Evolutionary conservation across 345 rosid genomes (phyloP).

Genomic region (Heritiera littoralis): DNA sequence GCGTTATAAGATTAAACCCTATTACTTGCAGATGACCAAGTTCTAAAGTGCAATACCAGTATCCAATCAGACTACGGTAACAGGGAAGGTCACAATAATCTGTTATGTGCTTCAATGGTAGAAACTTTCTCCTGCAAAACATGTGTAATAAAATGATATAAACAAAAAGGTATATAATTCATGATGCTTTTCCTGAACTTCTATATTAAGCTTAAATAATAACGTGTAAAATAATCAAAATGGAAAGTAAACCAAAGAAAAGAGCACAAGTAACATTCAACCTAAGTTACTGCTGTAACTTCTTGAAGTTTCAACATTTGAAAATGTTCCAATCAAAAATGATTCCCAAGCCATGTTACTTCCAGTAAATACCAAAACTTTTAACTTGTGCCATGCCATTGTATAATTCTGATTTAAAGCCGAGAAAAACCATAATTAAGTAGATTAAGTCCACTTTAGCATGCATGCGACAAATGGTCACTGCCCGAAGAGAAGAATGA

Average conservation of each 20-base stretch:
- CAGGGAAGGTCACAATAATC: conserved; percentile 42
- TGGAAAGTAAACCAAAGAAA: no score
- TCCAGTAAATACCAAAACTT: conserved; percentile 1
- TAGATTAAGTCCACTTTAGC: not conserved
- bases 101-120: conserved; percentile 58
- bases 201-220: no score
- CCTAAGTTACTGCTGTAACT: no score
- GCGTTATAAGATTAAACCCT: not conserved
- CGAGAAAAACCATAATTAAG: not conserved
- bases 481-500: not conserved
- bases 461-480: not conserved
- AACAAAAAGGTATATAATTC: not conserved
- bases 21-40: conserved; percentile 1
- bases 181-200: not conserved
- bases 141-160: not conserved
- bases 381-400: not conserved
- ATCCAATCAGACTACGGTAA: not conserved
- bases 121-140: conserved; percentile 53
- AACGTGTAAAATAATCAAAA: no score
- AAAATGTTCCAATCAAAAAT: no score
- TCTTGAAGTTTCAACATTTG: no score
- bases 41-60: not conserved
- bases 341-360: not conserved
- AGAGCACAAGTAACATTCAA: no score
- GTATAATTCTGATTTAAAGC: not conserved